A percentile compares a stretch with the other conserved stretches of the same genome.
Conservation (phyloP, 1,284 basidiomycete species). For the Sporisorium exsertum region DNA sequence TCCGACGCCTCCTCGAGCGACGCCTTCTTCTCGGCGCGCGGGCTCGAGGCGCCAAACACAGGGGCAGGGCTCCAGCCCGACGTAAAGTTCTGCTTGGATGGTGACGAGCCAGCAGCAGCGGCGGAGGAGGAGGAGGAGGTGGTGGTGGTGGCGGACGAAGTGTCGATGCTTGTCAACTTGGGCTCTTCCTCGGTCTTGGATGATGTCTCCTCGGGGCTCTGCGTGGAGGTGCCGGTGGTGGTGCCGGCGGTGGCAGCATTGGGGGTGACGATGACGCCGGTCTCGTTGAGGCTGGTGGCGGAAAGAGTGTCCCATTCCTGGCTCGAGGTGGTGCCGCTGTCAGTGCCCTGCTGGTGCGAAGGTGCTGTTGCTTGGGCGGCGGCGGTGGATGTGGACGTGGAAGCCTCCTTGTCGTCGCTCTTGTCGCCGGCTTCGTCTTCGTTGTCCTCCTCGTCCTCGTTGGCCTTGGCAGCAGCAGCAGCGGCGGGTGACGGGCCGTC, state of each 20-base stretch:
- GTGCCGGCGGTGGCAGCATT: constrained; percentile 11
- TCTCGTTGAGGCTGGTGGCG: constrained; percentile 47
- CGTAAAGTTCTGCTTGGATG: constrained; percentile 38
- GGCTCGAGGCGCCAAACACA: constrained; percentile 33
- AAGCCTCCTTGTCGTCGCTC: constrained; percentile 21
- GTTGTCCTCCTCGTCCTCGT: constrained; percentile 1
- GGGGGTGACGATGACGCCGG: constrained; percentile 43
- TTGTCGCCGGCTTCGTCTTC: constrained; percentile 13
- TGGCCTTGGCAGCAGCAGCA: constrained; percentile 6
- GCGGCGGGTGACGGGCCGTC: constrained; percentile 31
- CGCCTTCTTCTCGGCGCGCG: constrained; percentile 28
- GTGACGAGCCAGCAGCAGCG: constrained; percentile 14
- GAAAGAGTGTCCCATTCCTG: constrained; percentile 60
- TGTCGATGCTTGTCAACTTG: constrained; percentile 35
- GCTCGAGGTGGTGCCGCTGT: constrained; percentile 57
- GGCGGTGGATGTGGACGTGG: constrained; percentile 22
- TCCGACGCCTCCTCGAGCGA: constrained; percentile 14
- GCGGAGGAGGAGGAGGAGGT: constrained; percentile 14
- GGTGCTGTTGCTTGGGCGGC: constrained; percentile 16
- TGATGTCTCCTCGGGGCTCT: constrained; percentile 10
- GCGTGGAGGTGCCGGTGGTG: not conserved
- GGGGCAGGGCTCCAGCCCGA: constrained; percentile 41
- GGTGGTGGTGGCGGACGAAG: constrained; percentile 6
- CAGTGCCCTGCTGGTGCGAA: constrained; percentile 30
- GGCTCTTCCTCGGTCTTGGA: constrained; percentile 21